Evolutionary conservation across 1,284 basidiomycete species (phyloP), one percentile per base, ranked within the genome.

Genomic region (Lentinula novae-zelandiae): DNA sequence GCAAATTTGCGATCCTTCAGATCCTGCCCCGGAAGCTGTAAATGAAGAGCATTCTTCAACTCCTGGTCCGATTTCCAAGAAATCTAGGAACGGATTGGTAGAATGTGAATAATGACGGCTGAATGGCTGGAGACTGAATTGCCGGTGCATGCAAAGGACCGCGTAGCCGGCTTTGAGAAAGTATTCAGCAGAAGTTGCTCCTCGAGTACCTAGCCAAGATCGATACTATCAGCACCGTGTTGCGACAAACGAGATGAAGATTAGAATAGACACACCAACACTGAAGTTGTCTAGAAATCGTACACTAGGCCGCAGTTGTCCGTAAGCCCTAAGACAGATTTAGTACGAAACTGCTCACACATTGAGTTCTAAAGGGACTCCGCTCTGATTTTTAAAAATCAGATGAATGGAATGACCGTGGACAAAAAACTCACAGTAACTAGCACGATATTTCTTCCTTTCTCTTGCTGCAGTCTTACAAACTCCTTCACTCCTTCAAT

Each of bases 221-320:
- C 3, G 12, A 7, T 5, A 5, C 31, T 36, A 38, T 57, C 50
- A 60, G 44, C 10, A 36, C 36, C 39, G 22, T 55, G 31, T 50
- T 36, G 20, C 40, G 17, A 17, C 22, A 44, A 31, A 13, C 12
- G 33, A 20, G 34, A 6, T 22, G 33, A 15, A 53, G 27, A n/a
- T 9, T 10, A 39, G 22, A 13, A 48, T 17, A 63, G 57, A 72
- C 87, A 65, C 58, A 91, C 92, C 96, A 58, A 96, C 97, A 72
- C 95, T 97, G 75, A 98, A 99, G 78, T 99, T 99, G 75, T 99
- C 96, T 34, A 99, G 81, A 75, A 98, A 99, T 56, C 97, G 93
- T 51, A 99, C 96, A 65, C 95, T 98, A 73, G 52, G 73, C 69
- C 53, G 62, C 44, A 17, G 63, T 53, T 8, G 39, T 6, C 10